phyloP scores from a whole-genome alignment of 208 protist species.

The Naegleria fowleri region DNA sequence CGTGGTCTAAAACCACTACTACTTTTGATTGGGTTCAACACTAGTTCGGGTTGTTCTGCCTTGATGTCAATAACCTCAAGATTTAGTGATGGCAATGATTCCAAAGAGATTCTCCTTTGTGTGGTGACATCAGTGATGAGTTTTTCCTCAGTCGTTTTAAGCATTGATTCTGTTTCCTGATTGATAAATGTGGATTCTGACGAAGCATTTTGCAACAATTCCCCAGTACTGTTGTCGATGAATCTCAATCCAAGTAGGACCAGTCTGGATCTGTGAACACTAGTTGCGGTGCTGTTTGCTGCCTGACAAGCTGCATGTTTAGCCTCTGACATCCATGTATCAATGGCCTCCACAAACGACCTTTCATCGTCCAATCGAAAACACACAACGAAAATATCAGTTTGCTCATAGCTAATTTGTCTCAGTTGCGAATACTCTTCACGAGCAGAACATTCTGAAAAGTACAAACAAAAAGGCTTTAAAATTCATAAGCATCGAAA shows the following conservation, averaged over 20 bases:
- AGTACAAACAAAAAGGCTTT: neutral
- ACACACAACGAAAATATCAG: neutral
- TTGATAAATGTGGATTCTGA: neutral
- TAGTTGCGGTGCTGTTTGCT: no score
- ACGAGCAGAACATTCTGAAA: neutral
- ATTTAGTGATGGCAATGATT: neutral
- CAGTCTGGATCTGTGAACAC: neutral
- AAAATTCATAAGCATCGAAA: no score
- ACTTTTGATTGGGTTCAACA: neutral
- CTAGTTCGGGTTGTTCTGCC: neutral
- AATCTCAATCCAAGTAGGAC: neutral
- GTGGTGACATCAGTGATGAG: no score
- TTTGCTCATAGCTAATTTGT: neutral
- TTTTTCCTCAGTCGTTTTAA: neutral
- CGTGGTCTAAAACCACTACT: neutral
- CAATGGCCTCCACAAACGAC: neutral
- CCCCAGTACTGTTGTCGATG: no score
- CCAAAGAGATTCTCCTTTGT: neutral
- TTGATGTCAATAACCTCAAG: neutral
- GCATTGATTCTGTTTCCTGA: neutral
- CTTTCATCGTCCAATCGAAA: neutral
- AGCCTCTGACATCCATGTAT: neutral
- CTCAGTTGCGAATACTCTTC: neutral
- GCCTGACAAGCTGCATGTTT: neutral
- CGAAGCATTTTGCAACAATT: neutral